These are phyloP conservation scores for Xylariaceae sp. DNA, from an alignment of 2,329 filamentous ascomycete genomes.

Conservation along the genomic window DNA sequence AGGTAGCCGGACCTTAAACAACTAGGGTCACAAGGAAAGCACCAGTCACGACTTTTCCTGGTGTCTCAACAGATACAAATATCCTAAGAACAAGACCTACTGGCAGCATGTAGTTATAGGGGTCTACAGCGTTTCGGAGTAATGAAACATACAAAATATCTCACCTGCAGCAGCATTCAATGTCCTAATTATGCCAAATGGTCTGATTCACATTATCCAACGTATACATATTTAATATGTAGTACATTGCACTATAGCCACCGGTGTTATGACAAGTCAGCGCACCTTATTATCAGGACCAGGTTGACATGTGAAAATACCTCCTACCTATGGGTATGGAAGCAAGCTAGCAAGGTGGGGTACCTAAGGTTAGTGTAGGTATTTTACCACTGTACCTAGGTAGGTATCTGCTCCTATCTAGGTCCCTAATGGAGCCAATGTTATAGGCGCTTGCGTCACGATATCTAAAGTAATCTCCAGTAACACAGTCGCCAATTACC, in stretches of 20 bases:
- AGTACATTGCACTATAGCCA: too few species aligned
- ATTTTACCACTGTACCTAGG: not conserved
- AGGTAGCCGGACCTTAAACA: not conserved
- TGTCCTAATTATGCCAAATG: too few species aligned
- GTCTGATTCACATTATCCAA: too few species aligned
- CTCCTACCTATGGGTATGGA: too few species aligned
- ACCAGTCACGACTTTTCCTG: not conserved
- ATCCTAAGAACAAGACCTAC: not conserved
- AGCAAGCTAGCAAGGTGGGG: too few species aligned
- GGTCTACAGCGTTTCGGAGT: not conserved
- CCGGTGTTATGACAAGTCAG: too few species aligned
- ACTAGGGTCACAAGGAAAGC: not conserved
- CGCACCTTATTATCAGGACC: not conserved
- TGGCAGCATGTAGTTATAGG: not conserved
- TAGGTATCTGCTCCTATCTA: not conserved
- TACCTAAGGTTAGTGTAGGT: slow-evolving; percentile 5
- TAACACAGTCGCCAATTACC: not conserved
- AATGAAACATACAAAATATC: not conserved
- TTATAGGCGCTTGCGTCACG: slow-evolving; percentile 19
- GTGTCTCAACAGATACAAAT: not conserved
- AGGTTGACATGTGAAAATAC: slow-evolving; percentile 21
- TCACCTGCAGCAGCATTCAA: too few species aligned
- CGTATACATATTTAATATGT: too few species aligned
- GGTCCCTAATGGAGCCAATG: too few species aligned
- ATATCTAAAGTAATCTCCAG: too few species aligned